phyloP scores from a whole-genome alignment of 768 basidiomycete species.

The Lactarius hatsudake region DNA sequence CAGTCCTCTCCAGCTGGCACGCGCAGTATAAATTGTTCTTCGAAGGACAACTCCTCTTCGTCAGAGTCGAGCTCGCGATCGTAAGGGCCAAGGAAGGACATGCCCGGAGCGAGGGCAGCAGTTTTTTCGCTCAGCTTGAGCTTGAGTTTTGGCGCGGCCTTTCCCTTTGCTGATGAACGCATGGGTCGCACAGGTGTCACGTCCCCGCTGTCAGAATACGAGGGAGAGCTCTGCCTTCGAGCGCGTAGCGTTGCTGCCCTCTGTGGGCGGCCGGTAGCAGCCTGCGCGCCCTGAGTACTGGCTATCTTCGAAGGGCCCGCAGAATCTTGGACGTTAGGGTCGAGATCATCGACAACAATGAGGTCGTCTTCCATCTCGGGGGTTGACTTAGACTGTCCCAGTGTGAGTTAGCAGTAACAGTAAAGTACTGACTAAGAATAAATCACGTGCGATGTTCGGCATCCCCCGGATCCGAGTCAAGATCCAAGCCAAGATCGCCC shows the following conservation, averaged over 20 bases:
- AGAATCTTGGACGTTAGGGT: conserved; percentile 39
- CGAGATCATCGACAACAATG: conserved; percentile 60
- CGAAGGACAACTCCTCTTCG: conserved; percentile 90
- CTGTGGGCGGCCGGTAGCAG: conserved; percentile 27
- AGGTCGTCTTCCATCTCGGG: conserved; percentile 54
- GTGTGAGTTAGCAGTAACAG: too few relatives aligned
- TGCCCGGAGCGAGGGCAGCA: conserved; percentile 76
- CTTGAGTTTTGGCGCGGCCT: conserved; percentile 69
- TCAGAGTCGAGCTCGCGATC: conserved; percentile 95
- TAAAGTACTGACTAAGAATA: not conserved
- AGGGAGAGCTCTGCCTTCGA: conserved; percentile 31
- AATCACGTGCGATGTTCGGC: not conserved
- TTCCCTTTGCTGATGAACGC: conserved; percentile 47
- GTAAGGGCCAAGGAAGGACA: conserved; percentile 87
- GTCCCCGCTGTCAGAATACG: conserved; percentile 23
- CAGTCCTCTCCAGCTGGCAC: conserved; percentile 84
- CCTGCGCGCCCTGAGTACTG: conserved; percentile 20
- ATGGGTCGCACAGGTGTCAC: conserved; percentile 42
- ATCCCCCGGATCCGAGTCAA: too few relatives aligned
- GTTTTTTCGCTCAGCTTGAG: conserved; percentile 85
- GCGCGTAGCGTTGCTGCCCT: conserved; percentile 24
- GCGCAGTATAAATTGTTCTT: conserved; percentile 93
- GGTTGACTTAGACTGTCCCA: not conserved
- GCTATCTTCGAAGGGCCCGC: conserved; percentile 30
- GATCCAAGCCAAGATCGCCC: too few relatives aligned